These are phyloP conservation scores for Lipomyces sp. DNA, from an alignment of 805 yeast species.

Conservation along the genomic window DNA sequence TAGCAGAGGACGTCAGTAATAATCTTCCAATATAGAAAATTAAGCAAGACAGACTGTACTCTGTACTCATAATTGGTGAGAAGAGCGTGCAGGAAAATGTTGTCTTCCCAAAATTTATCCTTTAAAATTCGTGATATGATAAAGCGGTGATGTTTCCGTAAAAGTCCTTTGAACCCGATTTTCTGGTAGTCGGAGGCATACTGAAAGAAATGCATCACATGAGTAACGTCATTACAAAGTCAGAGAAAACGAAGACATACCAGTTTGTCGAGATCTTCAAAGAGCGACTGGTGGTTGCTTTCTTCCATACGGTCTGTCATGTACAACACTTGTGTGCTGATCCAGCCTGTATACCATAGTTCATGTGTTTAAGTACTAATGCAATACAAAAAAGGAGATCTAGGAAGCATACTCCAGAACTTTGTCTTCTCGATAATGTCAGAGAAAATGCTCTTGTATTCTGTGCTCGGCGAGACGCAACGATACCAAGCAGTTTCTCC, in stretches of 20 bases:
- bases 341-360: background rate
- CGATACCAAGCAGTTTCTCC: slow-evolving; percentile 23
- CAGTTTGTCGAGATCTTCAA: background rate
- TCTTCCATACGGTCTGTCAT: no score
- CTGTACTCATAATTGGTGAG: slow-evolving; percentile 6
- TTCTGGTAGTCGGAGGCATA: slow-evolving; percentile 10
- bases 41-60: slow-evolving; percentile 4
- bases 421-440: slow-evolving; percentile 12
- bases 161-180: slow-evolving; percentile 7
- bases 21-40: background rate
- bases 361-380: slow-evolving; percentile 8
- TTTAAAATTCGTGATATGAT: slow-evolving; percentile 14
- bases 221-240: background rate
- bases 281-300: no score
- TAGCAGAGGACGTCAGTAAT: background rate
- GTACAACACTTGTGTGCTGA: no score
- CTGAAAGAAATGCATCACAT: background rate
- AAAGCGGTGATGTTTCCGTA: slow-evolving; percentile 11
- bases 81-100: slow-evolving; percentile 10
- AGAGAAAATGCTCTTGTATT: slow-evolving; percentile 5
- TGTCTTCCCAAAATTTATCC: slow-evolving; percentile 11
- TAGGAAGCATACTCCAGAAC: slow-evolving; percentile 21
- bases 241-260: background rate
- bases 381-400: slow-evolving; percentile 10
- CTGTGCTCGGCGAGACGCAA: slow-evolving; percentile 9